phyloP scores from a whole-genome alignment of 345 rosid species.

The Eucalyptus guilfoylei region DNA sequence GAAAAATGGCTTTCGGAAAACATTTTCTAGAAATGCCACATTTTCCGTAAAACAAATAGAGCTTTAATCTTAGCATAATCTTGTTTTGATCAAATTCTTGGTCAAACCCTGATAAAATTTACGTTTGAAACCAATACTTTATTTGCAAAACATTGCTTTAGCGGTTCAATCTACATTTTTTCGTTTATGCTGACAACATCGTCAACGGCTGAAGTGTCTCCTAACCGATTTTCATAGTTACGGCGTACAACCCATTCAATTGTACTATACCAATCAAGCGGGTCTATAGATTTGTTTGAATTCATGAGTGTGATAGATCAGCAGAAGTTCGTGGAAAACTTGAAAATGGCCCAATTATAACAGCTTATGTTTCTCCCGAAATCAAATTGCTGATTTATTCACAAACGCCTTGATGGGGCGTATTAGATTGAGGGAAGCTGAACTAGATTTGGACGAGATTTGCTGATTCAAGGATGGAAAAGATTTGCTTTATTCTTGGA shows the following conservation, averaged over 20 bases:
- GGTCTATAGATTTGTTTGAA: not conserved
- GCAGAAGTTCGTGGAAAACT: not conserved
- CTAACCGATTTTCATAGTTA: not conserved
- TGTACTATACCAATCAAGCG: not conserved
- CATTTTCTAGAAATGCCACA: fast-evolving
- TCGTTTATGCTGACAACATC: not conserved
- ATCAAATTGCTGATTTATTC: not conserved
- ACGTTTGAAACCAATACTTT: not conserved
- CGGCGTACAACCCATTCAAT: not conserved
- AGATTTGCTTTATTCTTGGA: not conserved
- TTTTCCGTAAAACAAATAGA: no score
- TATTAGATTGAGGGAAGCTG: not conserved
- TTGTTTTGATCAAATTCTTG: not conserved
- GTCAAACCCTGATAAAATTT: not conserved
- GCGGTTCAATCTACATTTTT: not conserved
- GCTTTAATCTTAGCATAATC: not conserved
- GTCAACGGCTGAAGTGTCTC: not conserved
- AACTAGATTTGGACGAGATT: not conserved
- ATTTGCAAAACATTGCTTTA: not conserved
- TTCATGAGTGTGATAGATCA: not conserved
- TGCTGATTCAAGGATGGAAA: not conserved
- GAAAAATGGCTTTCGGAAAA: no score
- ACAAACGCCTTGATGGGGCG: not conserved
- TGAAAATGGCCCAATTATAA: not conserved
- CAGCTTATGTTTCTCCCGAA: not conserved